A percentile compares a stretch with the other conserved stretches of the same genome.
phyloP scores from a whole-genome alignment of 1,139 yeast species.

The Yamadazyma dushanensis region DNA sequence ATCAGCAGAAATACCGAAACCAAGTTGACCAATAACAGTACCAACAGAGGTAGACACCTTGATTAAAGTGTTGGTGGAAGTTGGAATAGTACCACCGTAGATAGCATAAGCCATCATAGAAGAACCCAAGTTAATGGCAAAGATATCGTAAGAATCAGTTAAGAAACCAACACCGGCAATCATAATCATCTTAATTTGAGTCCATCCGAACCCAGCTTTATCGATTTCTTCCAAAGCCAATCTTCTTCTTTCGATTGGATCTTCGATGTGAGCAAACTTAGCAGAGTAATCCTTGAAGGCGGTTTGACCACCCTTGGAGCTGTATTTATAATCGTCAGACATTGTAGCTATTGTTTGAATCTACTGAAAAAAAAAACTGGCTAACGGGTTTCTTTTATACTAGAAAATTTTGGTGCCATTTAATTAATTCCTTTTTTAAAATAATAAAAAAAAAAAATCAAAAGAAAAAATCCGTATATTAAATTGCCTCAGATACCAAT shows the following conservation, averaged over 20 bases:
- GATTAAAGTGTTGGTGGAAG: conserved; percentile 68
- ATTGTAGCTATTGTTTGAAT: conserved; percentile 2
- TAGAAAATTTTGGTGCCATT: conserved; percentile 2
- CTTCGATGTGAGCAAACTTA: conserved; percentile 81
- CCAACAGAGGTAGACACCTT: conserved; percentile 93
- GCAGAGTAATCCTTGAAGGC: conserved; percentile 86
- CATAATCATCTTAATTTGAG: conserved; percentile 80
- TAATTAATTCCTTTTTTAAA: conserved; percentile 1
- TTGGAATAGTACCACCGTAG: conserved; percentile 64
- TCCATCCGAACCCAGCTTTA: conserved; percentile 83
- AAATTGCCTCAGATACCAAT: conserved; percentile 4
- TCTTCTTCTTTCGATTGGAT: conserved; percentile 88
- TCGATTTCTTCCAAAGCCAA: conserved; percentile 87
- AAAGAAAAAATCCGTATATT: conserved; percentile 1
- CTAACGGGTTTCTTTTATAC: conserved; percentile 1
- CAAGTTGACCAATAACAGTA: conserved; percentile 88
- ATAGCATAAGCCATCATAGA: conserved; percentile 73
- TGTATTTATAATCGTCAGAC: conserved; percentile 17
- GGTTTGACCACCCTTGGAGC: conserved; percentile 70
- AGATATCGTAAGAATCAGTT: conserved; percentile 90
- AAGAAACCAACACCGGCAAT: conserved; percentile 95
- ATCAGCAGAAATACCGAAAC: conserved; percentile 87
- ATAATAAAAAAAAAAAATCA: conserved; percentile 6
- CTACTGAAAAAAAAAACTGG: conserved; percentile 5
- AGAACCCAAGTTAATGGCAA: conserved; percentile 81